Evolutionary conservation across 129 eudicot genomes (phyloP), one percentile per base, ranked within the genome.

Genomic region (Gnaphalium uliginosum): DNA sequence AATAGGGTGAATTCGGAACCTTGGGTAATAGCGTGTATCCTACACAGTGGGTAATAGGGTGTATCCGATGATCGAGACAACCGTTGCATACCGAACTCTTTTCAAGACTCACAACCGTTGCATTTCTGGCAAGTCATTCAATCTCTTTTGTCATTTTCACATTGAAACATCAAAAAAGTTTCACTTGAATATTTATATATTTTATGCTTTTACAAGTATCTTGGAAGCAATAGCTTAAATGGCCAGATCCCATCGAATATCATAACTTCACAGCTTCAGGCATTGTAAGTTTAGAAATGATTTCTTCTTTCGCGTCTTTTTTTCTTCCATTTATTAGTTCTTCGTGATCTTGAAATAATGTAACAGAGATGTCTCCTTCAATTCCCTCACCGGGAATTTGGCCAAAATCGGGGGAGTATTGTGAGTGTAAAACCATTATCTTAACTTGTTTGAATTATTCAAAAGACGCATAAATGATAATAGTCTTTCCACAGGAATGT

Each of bases 341-440:
- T 26, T 29, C 69, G 30, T 65, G 0, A 71, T 64, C 26, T 75
- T 79, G 66, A 39, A 39, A 39, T 39, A 39, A 39, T 39, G 48
- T 66, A 27, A 50, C 85, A 89, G 95, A 71, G 95, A 89, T 69
- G 76, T 89, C 41, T 89, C 95, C 72, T 89, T 84, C 84, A 89
- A 89, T 81, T 76, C 95, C 72, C 71, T 89, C 67, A 58, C 84
- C 2, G 95, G 95, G 18, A 89, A 78, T 51, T 79, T 89, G 76
- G 82, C 70, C 35, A 79, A 75, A 72, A 81, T 80, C 53, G 61
- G 84, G 62, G 51, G 70, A 43, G 71, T 89, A 30, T 29, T 86
- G 95, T 89, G 81, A 86, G 91, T 71, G 27, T 14, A 56, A 54
- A 19, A 25, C 3, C 63, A 35, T 56, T 30, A 14, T 18, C 30